Conservation (phyloP, 2,329 filamentous ascomycete genomes). For the Diaporthe sp. region DNA sequence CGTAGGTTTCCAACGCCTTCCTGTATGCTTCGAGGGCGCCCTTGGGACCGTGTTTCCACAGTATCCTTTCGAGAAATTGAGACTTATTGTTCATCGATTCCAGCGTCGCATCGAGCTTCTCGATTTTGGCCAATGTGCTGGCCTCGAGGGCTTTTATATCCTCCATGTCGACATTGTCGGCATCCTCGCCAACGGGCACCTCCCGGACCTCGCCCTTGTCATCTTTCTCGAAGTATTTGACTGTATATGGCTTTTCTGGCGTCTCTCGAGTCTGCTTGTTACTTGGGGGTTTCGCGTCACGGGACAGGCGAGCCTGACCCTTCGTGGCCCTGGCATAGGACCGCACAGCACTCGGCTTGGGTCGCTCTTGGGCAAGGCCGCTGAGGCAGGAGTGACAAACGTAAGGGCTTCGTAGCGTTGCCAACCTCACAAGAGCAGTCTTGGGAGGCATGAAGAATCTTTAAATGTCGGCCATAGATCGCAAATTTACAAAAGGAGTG, state of each 20-base stretch:
- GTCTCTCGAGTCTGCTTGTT: neutral
- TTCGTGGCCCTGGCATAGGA: constrained; percentile 26
- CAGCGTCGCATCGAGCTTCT: constrained; percentile 32
- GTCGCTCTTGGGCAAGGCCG: neutral
- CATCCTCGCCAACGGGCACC: constrained; percentile 22
- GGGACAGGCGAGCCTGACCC: neutral
- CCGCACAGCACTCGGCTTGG: constrained; percentile 13
- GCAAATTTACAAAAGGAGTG: neutral
- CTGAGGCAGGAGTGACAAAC: constrained; percentile 33
- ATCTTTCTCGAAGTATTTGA: constrained; percentile 35
- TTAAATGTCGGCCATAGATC: constrained; percentile 5
- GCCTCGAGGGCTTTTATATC: constrained; percentile 74
- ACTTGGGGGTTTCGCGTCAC: neutral
- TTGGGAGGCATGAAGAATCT: constrained; percentile 32
- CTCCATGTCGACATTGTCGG: constrained; percentile 79
- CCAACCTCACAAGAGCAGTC: constrained; percentile 31
- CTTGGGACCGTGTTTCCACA: constrained; percentile 32
- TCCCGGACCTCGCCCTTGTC: constrained; percentile 25
- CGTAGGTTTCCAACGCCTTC: constrained; percentile 29
- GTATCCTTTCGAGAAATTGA: constrained; percentile 22
- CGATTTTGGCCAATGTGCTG: constrained; percentile 66
- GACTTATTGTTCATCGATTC: constrained; percentile 17
- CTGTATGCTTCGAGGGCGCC: constrained; percentile 30
- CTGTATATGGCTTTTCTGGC: neutral
- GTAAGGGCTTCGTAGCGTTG: constrained; percentile 32